Base-by-base conservation (phyloP, 2,329 filamentous ascomycete genomes). In the Stagonosporopsis tanaceti region DNA sequence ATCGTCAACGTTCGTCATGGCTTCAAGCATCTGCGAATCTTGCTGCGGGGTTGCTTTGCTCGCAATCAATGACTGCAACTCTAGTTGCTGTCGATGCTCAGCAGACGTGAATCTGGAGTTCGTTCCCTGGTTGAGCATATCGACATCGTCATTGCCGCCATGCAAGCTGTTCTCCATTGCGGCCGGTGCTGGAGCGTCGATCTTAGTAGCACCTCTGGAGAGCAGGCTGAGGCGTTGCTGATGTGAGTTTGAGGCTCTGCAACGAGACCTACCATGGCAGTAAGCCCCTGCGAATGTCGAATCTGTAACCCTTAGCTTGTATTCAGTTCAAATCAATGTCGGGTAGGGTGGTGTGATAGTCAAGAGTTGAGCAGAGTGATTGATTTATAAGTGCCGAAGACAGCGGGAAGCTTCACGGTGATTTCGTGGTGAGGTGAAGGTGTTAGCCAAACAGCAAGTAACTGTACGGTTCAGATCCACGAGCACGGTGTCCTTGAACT, bases 101-200 rank as follows among this genome's bases (percentile, higher is more conserved):
- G 41, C 20, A 14, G 17, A 38, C 41, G 47, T 48, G 30, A 60
- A 53, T 40, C 34, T 45, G 45, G 47, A 47, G 24, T 51, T 17
- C 6, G 52, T 50, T 3, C 38, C 53, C 6, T 53, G 46, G 39
- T 57, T 51, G 32, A 62, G 38, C 50, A 54, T 50, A 59, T 44
- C 50, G 11, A 34, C 30, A 24, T 20, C 24, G 17, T 25, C 8
- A 25, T 15, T n/a, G 22, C 11, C 27, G 32, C 7, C 32, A 34
- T 34, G 5, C 14, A 34, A 35, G 40, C 25, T 40, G 40, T 22
- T 22, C 15, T 41, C 34, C 12, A 46, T 41, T 24, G 6, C 40
- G 14, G 14, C 42, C 2, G 47, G 24, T 9, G 32, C 20, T 15
- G 38, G 3, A 28, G 15, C 32, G 9, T 32, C 8, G 5, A 51